Conservation (phyloP, 1,284 basidiomycete species). For the Boletellus deceptivus region DNA sequence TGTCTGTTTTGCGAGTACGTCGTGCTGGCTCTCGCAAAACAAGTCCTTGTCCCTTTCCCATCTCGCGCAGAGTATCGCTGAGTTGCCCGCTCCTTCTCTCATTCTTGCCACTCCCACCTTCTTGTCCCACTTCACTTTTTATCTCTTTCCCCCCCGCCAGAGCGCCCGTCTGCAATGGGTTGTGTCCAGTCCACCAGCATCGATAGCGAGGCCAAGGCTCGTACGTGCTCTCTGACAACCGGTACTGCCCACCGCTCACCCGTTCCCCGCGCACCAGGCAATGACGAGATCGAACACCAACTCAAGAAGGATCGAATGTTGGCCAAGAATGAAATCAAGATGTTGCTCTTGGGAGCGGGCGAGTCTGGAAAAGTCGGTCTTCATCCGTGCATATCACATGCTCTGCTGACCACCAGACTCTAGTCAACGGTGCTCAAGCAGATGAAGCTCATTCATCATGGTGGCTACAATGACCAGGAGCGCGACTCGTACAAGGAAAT, state of each 20-base stretch:
- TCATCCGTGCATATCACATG: background rate
- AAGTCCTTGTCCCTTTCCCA: constrained; percentile 6
- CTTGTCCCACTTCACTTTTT: constrained; percentile 16
- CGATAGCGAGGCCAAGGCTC: constrained; percentile 79
- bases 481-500: constrained; percentile 97
- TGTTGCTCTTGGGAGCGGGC: constrained; percentile 87
- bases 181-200: constrained; percentile 69
- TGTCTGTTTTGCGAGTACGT: constrained; percentile 14
- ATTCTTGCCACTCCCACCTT: constrained; percentile 3
- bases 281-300: constrained; percentile 95
- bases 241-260: background rate
- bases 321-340: constrained; percentile 95
- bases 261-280: constrained; percentile 48
- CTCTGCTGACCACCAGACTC: constrained; percentile 1
- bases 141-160: background rate
- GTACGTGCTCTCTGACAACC: constrained; percentile 46
- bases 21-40: constrained; percentile 3
- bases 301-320: constrained; percentile 89
- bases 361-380: constrained; percentile 82
- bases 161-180: constrained; percentile 50
- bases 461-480: constrained; percentile 89
- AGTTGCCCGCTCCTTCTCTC: constrained; percentile 22
- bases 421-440: constrained; percentile 93
- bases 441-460: constrained; percentile 94
- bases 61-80: constrained; percentile 28